Evolutionary conservation across 805 yeast genomes (phyloP).

Genomic region (Blastobotrys americana): DNA sequence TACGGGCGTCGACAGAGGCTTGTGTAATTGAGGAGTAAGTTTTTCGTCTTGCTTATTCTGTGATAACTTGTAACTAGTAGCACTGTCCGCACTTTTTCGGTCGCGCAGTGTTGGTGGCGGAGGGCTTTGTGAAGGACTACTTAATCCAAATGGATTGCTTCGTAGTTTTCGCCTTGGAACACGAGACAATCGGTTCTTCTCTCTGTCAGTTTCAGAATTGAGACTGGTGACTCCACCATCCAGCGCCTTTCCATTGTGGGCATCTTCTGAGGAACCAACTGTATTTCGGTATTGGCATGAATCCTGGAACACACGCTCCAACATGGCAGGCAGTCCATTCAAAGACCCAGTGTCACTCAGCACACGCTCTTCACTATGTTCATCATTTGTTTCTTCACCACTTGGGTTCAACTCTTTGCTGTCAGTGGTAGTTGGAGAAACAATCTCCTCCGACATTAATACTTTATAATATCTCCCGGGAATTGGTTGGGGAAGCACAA

Average conservation of each 20-base stretch:
- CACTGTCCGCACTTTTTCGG: no score
- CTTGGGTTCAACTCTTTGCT: conserved; percentile 6
- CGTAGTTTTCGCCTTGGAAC: not conserved
- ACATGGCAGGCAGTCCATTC: conserved; percentile 5
- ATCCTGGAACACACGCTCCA: conserved; percentile 14
- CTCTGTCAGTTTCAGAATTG: no score
- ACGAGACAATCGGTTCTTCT: no score
- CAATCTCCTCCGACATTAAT: conserved; percentile 26
- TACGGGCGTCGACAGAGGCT: no score
- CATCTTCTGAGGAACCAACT: no score
- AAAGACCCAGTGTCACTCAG: conserved; percentile 2
- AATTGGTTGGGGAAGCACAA: conserved; percentile 58
- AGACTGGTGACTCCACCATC: not conserved
- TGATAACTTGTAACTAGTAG: no score
- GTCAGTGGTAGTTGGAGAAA: conserved; percentile 5
- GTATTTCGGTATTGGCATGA: conserved; percentile 14
- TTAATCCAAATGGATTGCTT: not conserved
- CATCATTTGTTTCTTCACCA: conserved; percentile 7
- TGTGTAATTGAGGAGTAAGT: no score
- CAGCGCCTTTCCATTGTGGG: no score
- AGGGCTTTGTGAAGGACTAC: not conserved
- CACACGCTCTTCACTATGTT: conserved; percentile 3
- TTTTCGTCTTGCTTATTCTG: no score
- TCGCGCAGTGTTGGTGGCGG: not conserved
- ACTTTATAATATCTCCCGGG: conserved; percentile 70